Percentiles rank a stretch among this genome's conserved stretches.
Conservation (phyloP, 2,329 filamentous ascomycete species). For the Ceratocystis huliohia region DNA sequence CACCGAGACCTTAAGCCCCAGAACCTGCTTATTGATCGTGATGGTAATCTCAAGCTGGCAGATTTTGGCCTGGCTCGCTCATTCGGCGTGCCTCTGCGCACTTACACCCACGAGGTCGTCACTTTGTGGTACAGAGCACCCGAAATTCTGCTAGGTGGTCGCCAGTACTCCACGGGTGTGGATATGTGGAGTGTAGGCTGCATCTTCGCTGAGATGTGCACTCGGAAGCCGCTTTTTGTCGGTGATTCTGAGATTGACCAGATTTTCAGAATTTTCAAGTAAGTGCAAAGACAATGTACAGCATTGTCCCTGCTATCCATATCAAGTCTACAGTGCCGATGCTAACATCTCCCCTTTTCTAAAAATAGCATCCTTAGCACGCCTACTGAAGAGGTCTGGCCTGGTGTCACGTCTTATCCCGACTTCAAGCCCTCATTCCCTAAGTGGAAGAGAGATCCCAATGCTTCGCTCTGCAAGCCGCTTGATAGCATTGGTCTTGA, state of each 20-base stretch:
- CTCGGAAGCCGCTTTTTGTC: slow-evolving; percentile 80
- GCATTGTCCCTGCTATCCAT: not conserved
- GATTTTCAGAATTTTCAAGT: slow-evolving; percentile 53
- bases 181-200: slow-evolving; percentile 95
- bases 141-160: slow-evolving; percentile 78
- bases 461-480: slow-evolving; percentile 52
- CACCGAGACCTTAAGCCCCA: slow-evolving; percentile 86
- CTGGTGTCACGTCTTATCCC: slow-evolving; percentile 84
- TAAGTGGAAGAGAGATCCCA: slow-evolving; percentile 68
- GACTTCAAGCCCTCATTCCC: slow-evolving; percentile 89
- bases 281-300: not conserved
- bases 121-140: slow-evolving; percentile 88
- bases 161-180: slow-evolving; percentile 85
- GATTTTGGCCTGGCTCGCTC: slow-evolving; percentile 84
- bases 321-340: not conserved
- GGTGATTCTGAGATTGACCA: slow-evolving; percentile 59
- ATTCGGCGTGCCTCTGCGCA: slow-evolving; percentile 80
- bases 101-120: slow-evolving; percentile 90
- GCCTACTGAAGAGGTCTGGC: slow-evolving; percentile 70
- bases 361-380: slow-evolving; percentile 53
- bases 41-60: slow-evolving; percentile 79
- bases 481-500: slow-evolving; percentile 62
- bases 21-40: slow-evolving; percentile 73
- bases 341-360: not conserved
- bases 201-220: slow-evolving; percentile 96